These are phyloP conservation scores for Bipolaris bicolor DNA, from an alignment of 2,329 filamentous ascomycete species.

Conservation along the genomic window DNA sequence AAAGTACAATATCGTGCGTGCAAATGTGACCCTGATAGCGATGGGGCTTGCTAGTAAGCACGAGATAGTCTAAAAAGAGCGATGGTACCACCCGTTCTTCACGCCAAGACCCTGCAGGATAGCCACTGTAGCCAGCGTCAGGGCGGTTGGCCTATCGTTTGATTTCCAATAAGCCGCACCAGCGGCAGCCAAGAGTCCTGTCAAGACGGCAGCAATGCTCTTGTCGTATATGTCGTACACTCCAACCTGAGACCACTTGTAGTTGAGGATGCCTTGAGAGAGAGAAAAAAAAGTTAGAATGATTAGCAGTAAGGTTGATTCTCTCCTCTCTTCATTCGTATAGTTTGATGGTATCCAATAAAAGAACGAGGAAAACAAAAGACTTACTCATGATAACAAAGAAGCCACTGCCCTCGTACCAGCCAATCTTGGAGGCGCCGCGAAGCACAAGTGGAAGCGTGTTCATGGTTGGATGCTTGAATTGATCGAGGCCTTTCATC, in stretches of 20 bases:
- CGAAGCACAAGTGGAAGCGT: slow-evolving; percentile 35
- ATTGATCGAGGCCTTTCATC: slow-evolving; percentile 45
- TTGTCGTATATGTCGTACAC: slow-evolving; percentile 43
- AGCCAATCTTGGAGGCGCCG: slow-evolving; percentile 42
- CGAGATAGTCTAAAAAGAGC: slow-evolving; percentile 3
- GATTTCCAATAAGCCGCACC: slow-evolving; percentile 31
- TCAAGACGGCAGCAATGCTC: slow-evolving; percentile 37
- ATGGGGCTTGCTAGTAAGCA: background rate
- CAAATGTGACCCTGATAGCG: background rate
- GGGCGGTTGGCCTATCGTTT: slow-evolving; percentile 35
- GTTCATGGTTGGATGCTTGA: slow-evolving; percentile 42
- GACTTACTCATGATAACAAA: slow-evolving; percentile 42
- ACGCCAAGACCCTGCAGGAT: slow-evolving; percentile 36
- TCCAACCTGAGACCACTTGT: slow-evolving; percentile 43
- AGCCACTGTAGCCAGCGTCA: slow-evolving; percentile 30
- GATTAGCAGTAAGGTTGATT: too few species aligned
- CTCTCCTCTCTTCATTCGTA: too few species aligned
- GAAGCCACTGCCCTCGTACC: slow-evolving; percentile 48
- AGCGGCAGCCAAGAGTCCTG: slow-evolving; percentile 33
- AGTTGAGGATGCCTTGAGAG: slow-evolving; percentile 39
- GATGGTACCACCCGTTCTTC: slow-evolving; percentile 28
- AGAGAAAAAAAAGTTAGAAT: background rate
- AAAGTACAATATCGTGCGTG: background rate
- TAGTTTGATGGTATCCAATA: background rate
- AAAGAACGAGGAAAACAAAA: background rate